Percentiles rank a stretch among this genome's conserved stretches.
phyloP scores from a whole-genome alignment of 805 yeast species.

The Candida ponderosae region DNA sequence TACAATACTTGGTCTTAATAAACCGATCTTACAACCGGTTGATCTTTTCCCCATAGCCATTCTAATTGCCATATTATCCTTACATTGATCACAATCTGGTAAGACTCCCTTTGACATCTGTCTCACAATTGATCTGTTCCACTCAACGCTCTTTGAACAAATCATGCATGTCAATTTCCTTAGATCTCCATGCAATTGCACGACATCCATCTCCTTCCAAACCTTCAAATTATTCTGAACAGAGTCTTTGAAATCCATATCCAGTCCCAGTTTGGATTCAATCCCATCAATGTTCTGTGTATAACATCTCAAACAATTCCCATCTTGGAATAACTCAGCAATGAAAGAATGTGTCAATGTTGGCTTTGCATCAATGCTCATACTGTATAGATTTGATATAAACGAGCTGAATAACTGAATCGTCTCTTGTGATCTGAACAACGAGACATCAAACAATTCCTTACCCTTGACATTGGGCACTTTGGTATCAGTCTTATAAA shows the following conservation, averaged over 20 bases:
- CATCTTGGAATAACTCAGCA: conserved; percentile 31
- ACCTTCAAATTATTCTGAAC: conserved; percentile 13
- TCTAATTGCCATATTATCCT: conserved; percentile 46
- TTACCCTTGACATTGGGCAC: conserved; percentile 63
- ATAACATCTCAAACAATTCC: conserved; percentile 73
- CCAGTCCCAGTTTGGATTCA: conserved; percentile 59
- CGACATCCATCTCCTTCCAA: conserved; percentile 68
- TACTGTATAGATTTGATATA: conserved; percentile 71
- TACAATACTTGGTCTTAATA: conserved; percentile 82
- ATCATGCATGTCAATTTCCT: conserved; percentile 68
- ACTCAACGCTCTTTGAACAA: conserved; percentile 50
- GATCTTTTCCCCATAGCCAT: conserved; percentile 63
- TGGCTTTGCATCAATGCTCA: conserved; percentile 61
- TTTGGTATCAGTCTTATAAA: conserved; percentile 49
- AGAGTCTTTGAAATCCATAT: conserved; percentile 40
- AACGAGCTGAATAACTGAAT: conserved; percentile 76
- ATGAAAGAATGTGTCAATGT: conserved; percentile 82
- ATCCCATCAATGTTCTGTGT: conserved; percentile 94
- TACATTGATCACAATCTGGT: conserved; percentile 74
- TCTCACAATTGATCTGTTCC: conserved; percentile 49
- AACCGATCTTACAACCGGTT: conserved; percentile 57
- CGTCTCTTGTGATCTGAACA: conserved; percentile 63
- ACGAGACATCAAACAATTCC: conserved; percentile 82
- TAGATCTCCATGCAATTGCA: conserved; percentile 88
- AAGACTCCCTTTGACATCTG: conserved; percentile 51